Evolutionary conservation across 2,329 filamentous ascomycete species (phyloP).

Genomic region (Pseudogymnoascus sp.): DNA sequence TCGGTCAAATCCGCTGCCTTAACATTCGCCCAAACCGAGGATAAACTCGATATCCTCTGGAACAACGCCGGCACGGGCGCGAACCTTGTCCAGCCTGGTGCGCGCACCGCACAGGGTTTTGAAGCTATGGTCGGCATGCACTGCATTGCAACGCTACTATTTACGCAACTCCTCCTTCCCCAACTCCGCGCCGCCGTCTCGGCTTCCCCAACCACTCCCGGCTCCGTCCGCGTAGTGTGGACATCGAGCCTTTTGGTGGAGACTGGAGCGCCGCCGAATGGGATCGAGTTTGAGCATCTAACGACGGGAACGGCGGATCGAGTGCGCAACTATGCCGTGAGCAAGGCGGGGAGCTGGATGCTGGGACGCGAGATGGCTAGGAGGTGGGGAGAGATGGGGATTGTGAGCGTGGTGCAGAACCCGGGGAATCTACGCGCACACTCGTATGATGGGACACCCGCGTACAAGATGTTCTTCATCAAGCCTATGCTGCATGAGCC

Average conservation of each 20-base stretch:
- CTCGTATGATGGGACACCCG: slow-evolving; percentile 8
- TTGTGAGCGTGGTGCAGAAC: slow-evolving; percentile 15
- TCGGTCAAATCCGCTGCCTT: slow-evolving; percentile 20
- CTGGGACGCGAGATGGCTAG: slow-evolving; percentile 15
- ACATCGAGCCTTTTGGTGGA: slow-evolving; percentile 18
- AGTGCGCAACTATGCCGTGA: slow-evolving; percentile 15
- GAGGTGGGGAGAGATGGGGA: slow-evolving; percentile 7
- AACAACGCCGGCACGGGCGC: slow-evolving; percentile 22
- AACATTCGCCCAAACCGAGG: slow-evolving; percentile 15
- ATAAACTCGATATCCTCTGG: slow-evolving; percentile 20
- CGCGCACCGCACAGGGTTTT: slow-evolving; percentile 10
- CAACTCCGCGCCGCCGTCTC: slow-evolving; percentile 25
- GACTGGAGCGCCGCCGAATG: slow-evolving; percentile 9
- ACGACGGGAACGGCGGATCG: neutral
- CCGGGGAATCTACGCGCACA: slow-evolving; percentile 16
- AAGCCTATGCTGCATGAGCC: slow-evolving; percentile 14
- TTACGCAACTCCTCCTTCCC: slow-evolving; percentile 31
- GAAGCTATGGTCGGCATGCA: slow-evolving; percentile 15
- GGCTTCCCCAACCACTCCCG: neutral
- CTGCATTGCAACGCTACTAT: slow-evolving; percentile 15
- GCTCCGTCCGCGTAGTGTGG: slow-evolving; percentile 17
- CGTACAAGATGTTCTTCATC: slow-evolving; percentile 4
- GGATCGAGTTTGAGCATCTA: slow-evolving; percentile 14
- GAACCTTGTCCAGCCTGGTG: slow-evolving; percentile 2
- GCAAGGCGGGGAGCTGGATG: slow-evolving; percentile 18